Conservation (phyloP, 768 basidiomycete species). For the Russula lepida region DNA sequence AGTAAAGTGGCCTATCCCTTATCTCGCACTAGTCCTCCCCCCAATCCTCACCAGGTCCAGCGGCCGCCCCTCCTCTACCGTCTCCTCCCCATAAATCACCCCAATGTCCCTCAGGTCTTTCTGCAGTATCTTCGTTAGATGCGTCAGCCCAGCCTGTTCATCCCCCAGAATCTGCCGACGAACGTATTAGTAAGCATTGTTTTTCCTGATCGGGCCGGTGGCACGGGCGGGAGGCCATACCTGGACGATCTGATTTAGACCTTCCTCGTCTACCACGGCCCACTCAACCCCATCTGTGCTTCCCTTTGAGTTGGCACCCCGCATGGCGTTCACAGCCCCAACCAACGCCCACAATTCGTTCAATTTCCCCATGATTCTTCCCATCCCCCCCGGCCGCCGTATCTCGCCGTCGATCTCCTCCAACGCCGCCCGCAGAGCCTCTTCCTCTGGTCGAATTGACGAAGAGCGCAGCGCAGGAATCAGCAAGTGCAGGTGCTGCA, state of each 20-base stretch:
- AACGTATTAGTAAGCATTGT: not conserved
- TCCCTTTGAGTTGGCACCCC: constrained; percentile 41
- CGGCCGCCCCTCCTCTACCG: not conserved
- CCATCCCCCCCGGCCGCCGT: constrained; percentile 40
- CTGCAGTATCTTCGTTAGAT: constrained; percentile 67
- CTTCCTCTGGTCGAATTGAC: constrained; percentile 73
- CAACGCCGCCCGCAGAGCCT: constrained; percentile 56
- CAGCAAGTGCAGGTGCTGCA: constrained; percentile 71
- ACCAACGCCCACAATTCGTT: constrained; percentile 84
- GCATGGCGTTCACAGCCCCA: constrained; percentile 55
- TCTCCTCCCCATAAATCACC: constrained; percentile 21
- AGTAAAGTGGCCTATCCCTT: not conserved
- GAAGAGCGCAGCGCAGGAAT: constrained; percentile 70
- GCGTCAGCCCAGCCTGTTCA: constrained; percentile 72
- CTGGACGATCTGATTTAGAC: constrained; percentile 66
- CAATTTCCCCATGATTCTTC: constrained; percentile 60
- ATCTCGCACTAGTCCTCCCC: not conserved
- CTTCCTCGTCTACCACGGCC: constrained; percentile 84
- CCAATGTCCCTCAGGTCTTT: constrained; percentile 42
- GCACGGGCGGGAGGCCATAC: constrained; percentile 31
- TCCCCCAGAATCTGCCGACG: constrained; percentile 54
- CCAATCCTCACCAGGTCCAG: not conserved
- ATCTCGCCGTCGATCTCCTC: constrained; percentile 74
- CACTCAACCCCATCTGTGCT: constrained; percentile 48
- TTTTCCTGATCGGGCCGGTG: not conserved